Evolutionary conservation across 805 yeast genomes (phyloP).

Genomic region (Sporopachydermia lactativora): DNA sequence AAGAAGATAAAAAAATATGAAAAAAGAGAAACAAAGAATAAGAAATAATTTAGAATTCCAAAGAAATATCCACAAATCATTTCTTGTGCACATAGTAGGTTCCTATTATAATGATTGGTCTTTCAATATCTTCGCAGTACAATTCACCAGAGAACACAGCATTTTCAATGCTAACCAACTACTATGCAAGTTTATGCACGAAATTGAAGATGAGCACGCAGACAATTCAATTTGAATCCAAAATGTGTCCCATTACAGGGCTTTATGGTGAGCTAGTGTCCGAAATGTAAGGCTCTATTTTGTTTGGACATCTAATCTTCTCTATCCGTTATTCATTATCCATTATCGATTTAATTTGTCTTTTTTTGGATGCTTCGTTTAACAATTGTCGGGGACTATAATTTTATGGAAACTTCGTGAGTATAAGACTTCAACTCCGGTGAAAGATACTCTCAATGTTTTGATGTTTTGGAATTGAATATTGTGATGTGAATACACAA

Average conservation of each 20-base stretch:
- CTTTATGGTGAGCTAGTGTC: background rate
- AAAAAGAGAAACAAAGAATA: conserved; percentile 1
- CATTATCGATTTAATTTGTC: conserved; percentile 1
- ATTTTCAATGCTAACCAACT: conserved; percentile 1
- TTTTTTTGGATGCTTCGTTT: conserved; percentile 1
- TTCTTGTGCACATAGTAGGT: conserved; percentile 1
- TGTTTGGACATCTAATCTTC: conserved; percentile 1
- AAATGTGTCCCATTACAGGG: conserved; percentile 1
- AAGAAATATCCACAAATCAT: conserved; percentile 1
- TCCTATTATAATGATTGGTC: conserved; percentile 1
- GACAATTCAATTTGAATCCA: background rate
- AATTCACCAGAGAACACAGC: conserved; percentile 1
- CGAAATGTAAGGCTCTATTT: background rate
- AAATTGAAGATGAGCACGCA: conserved; percentile 1
- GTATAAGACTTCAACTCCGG: conserved; percentile 1
- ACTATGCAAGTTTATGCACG: conserved; percentile 1
- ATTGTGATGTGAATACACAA: conserved; percentile 1
- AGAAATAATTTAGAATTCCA: conserved; percentile 1
- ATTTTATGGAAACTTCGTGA: background rate
- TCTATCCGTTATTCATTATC: conserved; percentile 1
- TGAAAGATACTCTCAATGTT: conserved; percentile 1
- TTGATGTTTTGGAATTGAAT: background rate
- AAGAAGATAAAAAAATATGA: background rate
- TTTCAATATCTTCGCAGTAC: conserved; percentile 1
- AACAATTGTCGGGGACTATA: conserved; percentile 1